Evolutionary conservation across 345 rosid species (phyloP).

Genomic region (Corchorus capsularis): DNA sequence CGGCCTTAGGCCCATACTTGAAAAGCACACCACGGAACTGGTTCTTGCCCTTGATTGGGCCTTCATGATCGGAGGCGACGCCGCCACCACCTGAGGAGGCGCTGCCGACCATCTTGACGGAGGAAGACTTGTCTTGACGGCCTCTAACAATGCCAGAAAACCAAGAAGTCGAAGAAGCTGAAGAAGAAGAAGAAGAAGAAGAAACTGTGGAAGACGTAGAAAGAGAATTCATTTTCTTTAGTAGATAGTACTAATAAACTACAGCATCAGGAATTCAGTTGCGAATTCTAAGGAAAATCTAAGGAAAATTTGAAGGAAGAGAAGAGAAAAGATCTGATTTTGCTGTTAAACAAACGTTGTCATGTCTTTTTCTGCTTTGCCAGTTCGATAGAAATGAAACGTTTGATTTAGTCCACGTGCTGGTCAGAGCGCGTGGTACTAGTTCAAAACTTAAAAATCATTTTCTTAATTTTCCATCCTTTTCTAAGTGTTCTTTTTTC

Average conservation of each 20-base stretch:
- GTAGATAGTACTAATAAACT: not conserved
- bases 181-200: constrained; percentile 7
- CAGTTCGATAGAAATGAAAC: not conserved
- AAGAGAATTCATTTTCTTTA: constrained; percentile 7
- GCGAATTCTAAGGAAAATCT: not conserved
- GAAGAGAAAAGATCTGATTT: not conserved
- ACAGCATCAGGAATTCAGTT: not conserved
- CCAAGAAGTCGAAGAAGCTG: constrained; percentile 38
- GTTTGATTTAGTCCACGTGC: not conserved
- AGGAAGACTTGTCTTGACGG: constrained; percentile 47
- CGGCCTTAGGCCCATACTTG: constrained; percentile 85
- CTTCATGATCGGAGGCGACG: constrained; percentile 38
- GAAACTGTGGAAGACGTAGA: not conserved
- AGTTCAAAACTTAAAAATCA: not conserved
- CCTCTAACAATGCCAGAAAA: constrained; percentile 81
- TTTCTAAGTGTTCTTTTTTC: too few relatives aligned
- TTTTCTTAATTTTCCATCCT: not conserved
- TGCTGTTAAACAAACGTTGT: not conserved
- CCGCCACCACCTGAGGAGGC: constrained; percentile 24
- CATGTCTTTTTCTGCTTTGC: not conserved
- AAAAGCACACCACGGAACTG: constrained; percentile 90
- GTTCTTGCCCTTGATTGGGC: constrained; percentile 83
- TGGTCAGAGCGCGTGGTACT: not conserved
- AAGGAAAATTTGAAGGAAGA: not conserved
- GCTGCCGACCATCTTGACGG: constrained; percentile 39